Evolutionary conservation across 208 protist species (phyloP), one percentile per base, ranked within the genome.

Genomic region (Leishmania tarentolae): DNA sequence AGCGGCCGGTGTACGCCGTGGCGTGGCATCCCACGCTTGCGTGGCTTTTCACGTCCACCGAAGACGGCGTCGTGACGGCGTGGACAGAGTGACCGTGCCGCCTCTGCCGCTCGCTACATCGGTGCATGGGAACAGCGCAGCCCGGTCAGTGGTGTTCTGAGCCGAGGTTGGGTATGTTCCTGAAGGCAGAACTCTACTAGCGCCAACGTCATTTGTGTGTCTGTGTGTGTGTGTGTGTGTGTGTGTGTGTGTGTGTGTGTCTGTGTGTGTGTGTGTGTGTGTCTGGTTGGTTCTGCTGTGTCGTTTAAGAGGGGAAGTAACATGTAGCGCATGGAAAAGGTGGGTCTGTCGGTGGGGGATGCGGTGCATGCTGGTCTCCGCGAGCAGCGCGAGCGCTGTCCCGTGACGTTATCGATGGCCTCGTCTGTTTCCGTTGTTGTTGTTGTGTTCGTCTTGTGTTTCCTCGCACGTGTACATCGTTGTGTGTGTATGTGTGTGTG

Each of bases 1-100:
- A 99, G 83, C 86, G 93, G 11, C 88, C 91, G 69, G 97, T 95
- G 86, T 99, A 84, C 87, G 91, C 95, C 53, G 82, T 97, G 42
- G 92, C 87, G 40, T 99, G 99, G 93, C 99, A 99, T 82, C 99
- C 99, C 28, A 98, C 89, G 46, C 98, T 99, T 90, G 99, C 99
- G 28, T 99, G 99, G 99, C 82, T 99, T 5, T 99, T 99, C 85
- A 99, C 97, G 46, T 94, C 97, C 13, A 99, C 98, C 13, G 98
- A 99, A 61, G 99, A 99, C 85, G 92, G 93, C 52, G 94, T 93
- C 9, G 94, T 99, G 42, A 93, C 93, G 66, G 90, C 98, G 52
- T 99, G 95, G 91, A 98, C 94, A 3, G 96, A 98, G 83, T 97
- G 88, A 83, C 17, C 1, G 21, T 37, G 42, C 8, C 9, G 24